Base-by-base conservation (phyloP, 116 monocot genomes). In the Papilionanthe hybrid region DNA sequence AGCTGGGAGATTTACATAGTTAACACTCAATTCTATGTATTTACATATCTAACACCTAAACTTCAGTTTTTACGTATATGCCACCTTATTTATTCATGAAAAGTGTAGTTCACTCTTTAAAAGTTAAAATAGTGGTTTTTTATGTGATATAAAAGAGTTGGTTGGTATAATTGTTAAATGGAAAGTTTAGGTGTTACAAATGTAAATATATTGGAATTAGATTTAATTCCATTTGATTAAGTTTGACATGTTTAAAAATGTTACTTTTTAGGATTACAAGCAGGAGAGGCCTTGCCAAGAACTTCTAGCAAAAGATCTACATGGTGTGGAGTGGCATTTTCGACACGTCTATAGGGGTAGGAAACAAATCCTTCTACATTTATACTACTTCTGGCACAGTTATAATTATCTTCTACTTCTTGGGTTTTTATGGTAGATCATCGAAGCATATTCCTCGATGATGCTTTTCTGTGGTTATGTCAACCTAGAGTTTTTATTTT, bases 241-340 rank as follows among this genome's bases (percentile, higher is more conserved):
- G 72, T 1, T 22, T 74, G 43, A 23, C 32, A 22, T 74, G n/a
- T 74, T 67, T 74, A 47, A 7, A n/a, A 25, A 18, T 74, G 18
- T 23, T 78, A 19, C 19, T 43, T 44, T 73, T 29, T 68, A 97
- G 97, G 94, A 97, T 86, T 92, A 97, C 74, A 86, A 85, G 72
- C 88, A 91, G 83, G 94, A 91, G 68, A 94, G 97, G 82, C 97
- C 97, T 86, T 97, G 91, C 10, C 97, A 97, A 66, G 97, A 97
- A 84, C 91, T 97, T 65, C 60, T 91, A 42, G 97, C 97, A 1
- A 94, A 94, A 72, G 97, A 97, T 87, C 82, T 97, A 81, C 97
- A 97, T 86, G 97, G 92, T 13, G 85, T 77, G 11, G 86, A 97
- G 42, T 97, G 97, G 96, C 81, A 79, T 77, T 96, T 96, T 82